Base-by-base conservation (phyloP, 441 rosid species). In the Populus tomentosa region DNA sequence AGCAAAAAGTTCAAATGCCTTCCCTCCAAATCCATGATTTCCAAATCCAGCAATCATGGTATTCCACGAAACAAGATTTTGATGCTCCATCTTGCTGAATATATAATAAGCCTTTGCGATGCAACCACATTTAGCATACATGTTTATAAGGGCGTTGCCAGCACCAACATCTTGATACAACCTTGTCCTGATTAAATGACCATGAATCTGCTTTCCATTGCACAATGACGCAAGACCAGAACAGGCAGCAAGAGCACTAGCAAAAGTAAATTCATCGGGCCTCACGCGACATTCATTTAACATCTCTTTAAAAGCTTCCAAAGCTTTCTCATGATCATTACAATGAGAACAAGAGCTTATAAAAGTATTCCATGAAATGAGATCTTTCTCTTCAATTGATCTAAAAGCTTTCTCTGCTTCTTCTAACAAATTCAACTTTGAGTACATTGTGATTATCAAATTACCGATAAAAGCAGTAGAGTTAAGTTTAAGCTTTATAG, bases 101-200 rank as follows among this genome's bases (percentile, higher is more conserved):
- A 81, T 61, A 26, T 72, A 70, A 73, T 75, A 79, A 35, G 90
- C 87, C 76, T 82, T 76, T 40, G 33, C 78, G 18, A 91, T 84
- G 40, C 81, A 90, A 75, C 94, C 94, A 71, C 95, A 90, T 86
- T 91, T 88, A 32, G 94, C 89, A 75, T 91, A 91, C 95, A 91
- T 87, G 85, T 90, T 90, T 36, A 89, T 81, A 65, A 89, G 92
- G 50, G 88, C 89, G 53, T 90, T 91, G 75, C 74, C 76, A 30
- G 83, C 88, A 65, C 87, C 94, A 32, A 84, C 79, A 70, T 90
- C 93, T 80, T 78, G 82, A 46, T 72, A 74, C 74, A 67, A 50
- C 75, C 79, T 78, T 67, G 84, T 80, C 74, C 83, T 87, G 46
- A 89, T 80, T 26, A 91, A 76, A 65, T 78, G 80, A 36, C 87